Evolutionary conservation across 1,284 basidiomycete species (phyloP), one percentile per base, ranked within the genome.

Genomic region (Cronartium ribicola): DNA sequence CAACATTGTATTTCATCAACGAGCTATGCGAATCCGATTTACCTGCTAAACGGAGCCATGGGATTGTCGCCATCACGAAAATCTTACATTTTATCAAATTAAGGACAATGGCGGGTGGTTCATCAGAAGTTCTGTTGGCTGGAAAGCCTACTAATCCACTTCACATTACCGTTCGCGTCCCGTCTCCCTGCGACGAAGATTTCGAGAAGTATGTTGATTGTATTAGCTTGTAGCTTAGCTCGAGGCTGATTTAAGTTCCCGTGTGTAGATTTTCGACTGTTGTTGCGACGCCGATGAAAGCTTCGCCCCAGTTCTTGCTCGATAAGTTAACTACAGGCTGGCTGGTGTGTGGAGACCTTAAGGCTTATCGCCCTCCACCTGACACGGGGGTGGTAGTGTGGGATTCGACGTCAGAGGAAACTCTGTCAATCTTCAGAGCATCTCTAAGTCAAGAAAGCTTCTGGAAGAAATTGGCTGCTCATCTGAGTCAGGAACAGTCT

Each of bases 291-390:
- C 68, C 68, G 8, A 39, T 70, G 41, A 51, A 55, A 37, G 68
- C 61, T 17, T 29, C 39, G 6, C 68, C 68, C 11, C 43, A 66
- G 14, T 81, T 84, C 63, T 88, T 88, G 77, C 83, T 90, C 8
- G 95, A 98, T 83, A 91, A 93, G 80, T 83, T 89, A 29, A 83
- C 85, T 63, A 90, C 89, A 1, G 95, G 94, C 0, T 97, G 95
- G 85, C 83, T 98, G 66, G 84, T 88, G 0, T 97, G 94, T 93
- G 85, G 87, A 44, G 82, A 87, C 63, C 79, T 85, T 78, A 79
- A 82, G 6, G 86, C 83, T 67, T 84, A 84, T 51, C 82, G 83
- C n/a, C 81, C 84, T 14, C 81, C 85, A 0, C 85, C 88, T 75
- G 75, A 80, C 4, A 29, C 13, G 4, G 60, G 20, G n/a, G 57